A percentile compares a stretch with the other conserved stretches of the same genome.
Conservation (phyloP, 345 rosid genomes). For the Brassica juncea region DNA sequence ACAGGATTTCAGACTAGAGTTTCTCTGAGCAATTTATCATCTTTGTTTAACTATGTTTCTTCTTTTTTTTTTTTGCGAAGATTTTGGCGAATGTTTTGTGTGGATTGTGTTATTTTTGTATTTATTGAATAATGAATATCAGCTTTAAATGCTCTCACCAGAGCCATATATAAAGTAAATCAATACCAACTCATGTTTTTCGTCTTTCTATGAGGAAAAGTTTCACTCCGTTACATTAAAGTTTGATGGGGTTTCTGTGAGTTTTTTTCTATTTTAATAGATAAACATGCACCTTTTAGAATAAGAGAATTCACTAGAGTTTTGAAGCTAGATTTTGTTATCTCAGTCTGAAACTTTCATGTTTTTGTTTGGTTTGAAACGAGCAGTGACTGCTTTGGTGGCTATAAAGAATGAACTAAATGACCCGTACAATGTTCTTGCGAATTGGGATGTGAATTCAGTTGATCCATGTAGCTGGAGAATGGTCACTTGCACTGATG, state of each 20-base stretch:
- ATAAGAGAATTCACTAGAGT: background rate
- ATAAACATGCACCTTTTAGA: background rate
- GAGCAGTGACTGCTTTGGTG: slow-evolving; percentile 90
- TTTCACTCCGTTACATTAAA: no score
- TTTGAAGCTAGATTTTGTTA: slow-evolving; percentile 7
- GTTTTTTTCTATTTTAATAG: background rate
- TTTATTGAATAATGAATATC: slow-evolving; percentile 29
- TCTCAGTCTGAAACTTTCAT: slow-evolving; percentile 10
- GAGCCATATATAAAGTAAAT: background rate
- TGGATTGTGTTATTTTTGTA: slow-evolving; percentile 15
- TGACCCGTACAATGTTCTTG: slow-evolving; percentile 92
- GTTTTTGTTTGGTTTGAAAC: slow-evolving; percentile 32
- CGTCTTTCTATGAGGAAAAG: slow-evolving; percentile 4
- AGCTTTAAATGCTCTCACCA: slow-evolving; percentile 37
- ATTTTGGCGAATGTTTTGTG: slow-evolving; percentile 18
- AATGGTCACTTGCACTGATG: slow-evolving; percentile 94
- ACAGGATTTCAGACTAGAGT: slow-evolving; percentile 16
- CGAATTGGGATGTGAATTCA: slow-evolving; percentile 92
- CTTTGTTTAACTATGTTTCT: background rate
- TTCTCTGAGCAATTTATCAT: background rate
- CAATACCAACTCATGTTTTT: slow-evolving; percentile 24
- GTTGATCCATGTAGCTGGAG: slow-evolving; percentile 99
- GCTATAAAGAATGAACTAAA: slow-evolving; percentile 73
- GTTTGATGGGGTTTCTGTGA: background rate
- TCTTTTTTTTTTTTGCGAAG: background rate